Conservation (phyloP, 2,329 filamentous ascomycete species). For the Colletotrichum tropicicola region DNA sequence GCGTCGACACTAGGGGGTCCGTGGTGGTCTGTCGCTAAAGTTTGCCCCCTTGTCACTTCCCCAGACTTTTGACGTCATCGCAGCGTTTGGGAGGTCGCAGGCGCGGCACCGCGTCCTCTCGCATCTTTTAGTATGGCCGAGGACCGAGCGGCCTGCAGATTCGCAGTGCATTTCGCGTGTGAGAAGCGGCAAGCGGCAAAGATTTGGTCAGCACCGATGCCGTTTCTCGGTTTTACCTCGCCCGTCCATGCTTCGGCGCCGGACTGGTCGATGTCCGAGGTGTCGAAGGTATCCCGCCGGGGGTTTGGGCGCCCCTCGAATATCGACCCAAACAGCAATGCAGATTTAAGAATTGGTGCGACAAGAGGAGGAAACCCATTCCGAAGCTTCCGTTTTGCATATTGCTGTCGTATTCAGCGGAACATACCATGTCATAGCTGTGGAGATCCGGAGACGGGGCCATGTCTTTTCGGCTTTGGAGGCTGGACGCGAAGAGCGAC, state of each 20-base stretch:
- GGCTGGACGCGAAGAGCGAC: no score
- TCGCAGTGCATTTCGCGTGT: not conserved
- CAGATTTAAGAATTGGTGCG: not conserved
- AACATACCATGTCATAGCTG: no score
- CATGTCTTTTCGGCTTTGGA: no score
- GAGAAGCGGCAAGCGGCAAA: not conserved
- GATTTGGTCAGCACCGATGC: not conserved
- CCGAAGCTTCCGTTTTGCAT: not conserved
- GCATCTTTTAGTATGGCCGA: not conserved
- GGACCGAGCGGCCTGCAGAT: not conserved
- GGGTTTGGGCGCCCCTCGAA: not conserved
- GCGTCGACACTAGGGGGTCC: not conserved
- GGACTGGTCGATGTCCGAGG: not conserved
- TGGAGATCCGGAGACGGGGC: no score
- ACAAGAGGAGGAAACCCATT: not conserved
- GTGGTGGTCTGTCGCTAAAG: slow-evolving; percentile 8
- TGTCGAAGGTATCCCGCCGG: not conserved
- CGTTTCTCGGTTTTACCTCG: not conserved
- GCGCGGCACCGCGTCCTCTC: not conserved
- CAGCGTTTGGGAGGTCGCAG: not conserved
- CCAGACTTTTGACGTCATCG: slow-evolving; percentile 22
- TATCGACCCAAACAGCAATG: not conserved
- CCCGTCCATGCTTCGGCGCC: not conserved
- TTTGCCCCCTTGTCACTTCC: slow-evolving; percentile 5
- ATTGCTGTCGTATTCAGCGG: no score